Conservation (phyloP, 148 eudicot species). For the Camellia sinensis region DNA sequence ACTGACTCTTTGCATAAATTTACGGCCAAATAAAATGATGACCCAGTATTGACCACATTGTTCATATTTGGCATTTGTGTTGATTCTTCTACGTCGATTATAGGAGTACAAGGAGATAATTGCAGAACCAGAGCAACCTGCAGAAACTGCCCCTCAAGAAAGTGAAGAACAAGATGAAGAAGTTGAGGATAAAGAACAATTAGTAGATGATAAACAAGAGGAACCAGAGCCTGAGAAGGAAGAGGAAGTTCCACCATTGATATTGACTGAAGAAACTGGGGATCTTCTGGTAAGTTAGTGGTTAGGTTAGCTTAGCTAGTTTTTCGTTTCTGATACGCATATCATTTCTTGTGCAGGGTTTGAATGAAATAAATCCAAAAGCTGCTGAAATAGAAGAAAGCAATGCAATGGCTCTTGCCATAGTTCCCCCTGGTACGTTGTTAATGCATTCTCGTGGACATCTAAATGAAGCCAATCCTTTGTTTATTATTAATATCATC, state of each 20-base stretch:
- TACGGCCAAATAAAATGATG: not conserved
- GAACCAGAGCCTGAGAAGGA: conserved; percentile 49
- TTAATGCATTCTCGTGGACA: not conserved
- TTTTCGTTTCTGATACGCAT: not conserved
- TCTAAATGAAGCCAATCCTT: not conserved
- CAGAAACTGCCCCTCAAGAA: conserved; percentile 39
- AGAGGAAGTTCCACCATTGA: conserved; percentile 56
- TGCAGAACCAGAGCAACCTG: conserved; percentile 42
- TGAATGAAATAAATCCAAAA: conserved; percentile 62
- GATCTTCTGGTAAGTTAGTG: conserved; percentile 64
- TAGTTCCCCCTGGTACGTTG: conserved; percentile 67
- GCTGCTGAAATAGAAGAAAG: conserved; percentile 76
- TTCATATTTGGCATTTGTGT: conserved; percentile 15
- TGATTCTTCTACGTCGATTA: conserved; percentile 8
- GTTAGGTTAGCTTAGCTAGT: not conserved
- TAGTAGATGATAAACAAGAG: conserved; percentile 43
- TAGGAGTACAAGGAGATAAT: conserved; percentile 65
- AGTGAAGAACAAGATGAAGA: conserved; percentile 45
- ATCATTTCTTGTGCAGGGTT: conserved; percentile 44
- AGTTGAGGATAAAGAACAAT: conserved; percentile 48
- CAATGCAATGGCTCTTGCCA: conserved; percentile 96
- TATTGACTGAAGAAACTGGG: conserved; percentile 46
- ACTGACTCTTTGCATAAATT: not conserved
- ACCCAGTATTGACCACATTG: not conserved
- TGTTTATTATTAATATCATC: not conserved